These are phyloP conservation scores for Ophiocordyceps camponoti-rufipedis DNA, from an alignment of 2,329 filamentous ascomycete genomes.

Conservation along the genomic window DNA sequence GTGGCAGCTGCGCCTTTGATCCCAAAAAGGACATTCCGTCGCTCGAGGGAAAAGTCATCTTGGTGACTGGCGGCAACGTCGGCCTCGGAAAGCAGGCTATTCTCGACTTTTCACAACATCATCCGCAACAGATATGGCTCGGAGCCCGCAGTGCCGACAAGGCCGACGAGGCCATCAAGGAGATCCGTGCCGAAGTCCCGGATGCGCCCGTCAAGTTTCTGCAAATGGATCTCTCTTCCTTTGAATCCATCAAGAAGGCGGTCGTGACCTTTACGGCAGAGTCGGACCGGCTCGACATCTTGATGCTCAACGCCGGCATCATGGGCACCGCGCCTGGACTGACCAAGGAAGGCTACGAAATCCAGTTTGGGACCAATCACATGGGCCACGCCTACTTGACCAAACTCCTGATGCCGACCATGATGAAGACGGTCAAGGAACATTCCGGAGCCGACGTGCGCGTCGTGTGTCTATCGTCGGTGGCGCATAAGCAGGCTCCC, in stretches of 20 bases:
- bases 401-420: slow-evolving; percentile 15
- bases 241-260: slow-evolving; percentile 22
- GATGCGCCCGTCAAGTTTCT: slow-evolving; percentile 12
- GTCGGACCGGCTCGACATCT: slow-evolving; percentile 20
- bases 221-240: slow-evolving; percentile 24
- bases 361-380: slow-evolving; percentile 30
- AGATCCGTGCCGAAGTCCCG: slow-evolving; percentile 13
- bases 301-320: slow-evolving; percentile 28
- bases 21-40: slow-evolving; percentile 27
- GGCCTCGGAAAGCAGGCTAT: slow-evolving; percentile 46
- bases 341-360: slow-evolving; percentile 27
- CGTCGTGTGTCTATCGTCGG: slow-evolving; percentile 11
- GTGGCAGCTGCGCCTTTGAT: slow-evolving; percentile 2
- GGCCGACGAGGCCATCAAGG: slow-evolving; percentile 15
- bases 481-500: slow-evolving; percentile 7
- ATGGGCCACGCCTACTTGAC: slow-evolving; percentile 27
- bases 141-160: slow-evolving; percentile 17
- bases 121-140: slow-evolving; percentile 7
- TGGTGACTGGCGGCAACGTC: slow-evolving; percentile 71
- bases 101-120: slow-evolving; percentile 6
- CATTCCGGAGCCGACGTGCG: slow-evolving; percentile 9
- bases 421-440: slow-evolving; percentile 10
- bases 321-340: slow-evolving; percentile 17
- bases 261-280: slow-evolving; percentile 16
- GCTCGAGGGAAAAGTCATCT: slow-evolving; percentile 56